Evolutionary conservation across 2,329 filamentous ascomycete species (phyloP).

Genomic region (Aspergillus luchuensis): DNA sequence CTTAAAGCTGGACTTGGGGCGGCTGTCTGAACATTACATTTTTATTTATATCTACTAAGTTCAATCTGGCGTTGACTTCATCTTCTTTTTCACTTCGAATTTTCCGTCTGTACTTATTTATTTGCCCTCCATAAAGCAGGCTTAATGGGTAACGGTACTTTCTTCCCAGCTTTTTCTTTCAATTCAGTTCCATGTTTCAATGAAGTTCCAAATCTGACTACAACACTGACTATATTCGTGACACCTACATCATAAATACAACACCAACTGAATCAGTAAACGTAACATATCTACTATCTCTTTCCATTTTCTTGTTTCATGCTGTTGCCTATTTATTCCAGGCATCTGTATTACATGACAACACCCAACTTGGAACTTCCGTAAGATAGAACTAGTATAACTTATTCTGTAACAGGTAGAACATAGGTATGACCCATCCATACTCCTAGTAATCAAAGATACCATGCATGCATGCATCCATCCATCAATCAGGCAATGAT

Average conservation of each 20-base stretch:
- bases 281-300: no score
- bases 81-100: neutral
- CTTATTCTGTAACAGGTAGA: no score
- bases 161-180: neutral
- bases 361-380: no score
- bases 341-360: no score
- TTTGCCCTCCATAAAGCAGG: constrained; percentile 5
- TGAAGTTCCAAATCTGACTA: neutral
- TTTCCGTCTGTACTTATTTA: neutral
- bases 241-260: neutral
- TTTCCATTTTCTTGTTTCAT: no score
- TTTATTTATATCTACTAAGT: neutral
- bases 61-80: neutral
- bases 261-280: no score
- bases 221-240: neutral
- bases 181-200: no score
- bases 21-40: constrained; percentile 20
- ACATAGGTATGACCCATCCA: no score
- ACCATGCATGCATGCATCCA: no score
- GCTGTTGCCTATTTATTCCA: neutral
- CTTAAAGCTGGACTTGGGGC: constrained; percentile 6
- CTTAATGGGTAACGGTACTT: constrained; percentile 3
- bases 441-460: no score
- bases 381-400: no score
- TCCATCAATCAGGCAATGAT: no score